A percentile compares a stretch with the other conserved stretches of the same genome.
Conservation (phyloP, 768 basidiomycete genomes). For the Hortiboletus campestris region DNA sequence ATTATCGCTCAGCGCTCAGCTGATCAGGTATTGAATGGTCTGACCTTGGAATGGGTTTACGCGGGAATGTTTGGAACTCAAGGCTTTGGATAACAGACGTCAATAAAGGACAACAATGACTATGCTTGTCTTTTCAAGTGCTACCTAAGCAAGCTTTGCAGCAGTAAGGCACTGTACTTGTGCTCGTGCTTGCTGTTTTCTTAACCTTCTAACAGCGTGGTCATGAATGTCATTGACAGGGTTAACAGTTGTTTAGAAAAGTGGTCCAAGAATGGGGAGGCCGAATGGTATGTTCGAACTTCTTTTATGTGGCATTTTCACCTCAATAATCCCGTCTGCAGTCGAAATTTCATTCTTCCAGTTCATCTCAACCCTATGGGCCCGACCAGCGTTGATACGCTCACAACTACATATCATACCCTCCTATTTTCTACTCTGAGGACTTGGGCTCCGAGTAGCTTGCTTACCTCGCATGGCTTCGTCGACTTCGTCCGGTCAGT, state of each 20-base stretch:
- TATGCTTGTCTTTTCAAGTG: conserved; percentile 19
- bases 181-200: conserved; percentile 15
- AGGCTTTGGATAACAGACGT: conserved; percentile 23
- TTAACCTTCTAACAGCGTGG: conserved; percentile 9
- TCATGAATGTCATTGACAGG: conserved; percentile 60
- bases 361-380: conserved; percentile 61
- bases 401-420: conserved; percentile 69
- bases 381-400: conserved; percentile 49
- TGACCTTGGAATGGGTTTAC: too few species aligned
- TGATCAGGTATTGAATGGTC: too few species aligned
- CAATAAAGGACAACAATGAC: conserved; percentile 30
- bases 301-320: conserved; percentile 18
- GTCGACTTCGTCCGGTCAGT: conserved; percentile 65
- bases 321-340: conserved; percentile 29
- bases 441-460: conserved; percentile 50
- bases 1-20: too few species aligned
- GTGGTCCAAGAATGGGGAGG: conserved; percentile 61
- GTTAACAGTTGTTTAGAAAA: conserved; percentile 48
- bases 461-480: conserved; percentile 50
- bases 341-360: conserved; percentile 58
- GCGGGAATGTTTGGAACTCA: conserved; percentile 16
- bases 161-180: conserved; percentile 11
- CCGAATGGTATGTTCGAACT: conserved; percentile 51
- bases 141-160: conserved; percentile 10
- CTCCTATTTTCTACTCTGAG: conserved; percentile 58